These are phyloP conservation scores for Kwoniella newhampshirensis DNA, from an alignment of 768 basidiomycete species.

Conservation along the genomic window DNA sequence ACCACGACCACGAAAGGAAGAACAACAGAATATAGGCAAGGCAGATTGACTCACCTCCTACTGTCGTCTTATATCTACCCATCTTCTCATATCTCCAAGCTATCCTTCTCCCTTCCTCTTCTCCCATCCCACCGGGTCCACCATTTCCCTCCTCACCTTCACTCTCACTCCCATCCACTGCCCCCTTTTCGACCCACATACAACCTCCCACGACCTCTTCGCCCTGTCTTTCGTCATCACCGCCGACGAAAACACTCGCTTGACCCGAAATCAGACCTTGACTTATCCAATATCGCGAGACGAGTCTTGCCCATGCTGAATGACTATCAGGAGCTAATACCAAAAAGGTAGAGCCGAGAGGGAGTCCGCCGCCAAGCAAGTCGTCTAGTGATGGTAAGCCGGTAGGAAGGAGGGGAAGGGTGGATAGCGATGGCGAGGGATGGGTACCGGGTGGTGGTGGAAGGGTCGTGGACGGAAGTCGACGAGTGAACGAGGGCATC, in stretches of 20 bases:
- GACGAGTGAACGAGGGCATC: slow-evolving; percentile 53
- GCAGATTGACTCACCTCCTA: slow-evolving; percentile 50
- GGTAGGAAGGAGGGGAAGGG: slow-evolving; percentile 61
- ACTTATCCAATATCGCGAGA: slow-evolving; percentile 83
- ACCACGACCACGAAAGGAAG: too few species aligned
- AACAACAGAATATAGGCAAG: neutral
- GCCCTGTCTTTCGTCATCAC: slow-evolving; percentile 57
- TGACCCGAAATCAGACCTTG: slow-evolving; percentile 79
- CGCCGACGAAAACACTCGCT: slow-evolving; percentile 65
- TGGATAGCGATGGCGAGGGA: slow-evolving; percentile 49
- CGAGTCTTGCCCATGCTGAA: slow-evolving; percentile 77
- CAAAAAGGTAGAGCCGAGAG: slow-evolving; percentile 71
- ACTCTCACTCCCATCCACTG: slow-evolving; percentile 50
- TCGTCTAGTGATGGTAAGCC: slow-evolving; percentile 94
- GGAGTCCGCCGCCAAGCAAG: slow-evolving; percentile 79
- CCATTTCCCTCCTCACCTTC: slow-evolving; percentile 51
- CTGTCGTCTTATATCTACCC: slow-evolving; percentile 87
- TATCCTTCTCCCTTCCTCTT: slow-evolving; percentile 72
- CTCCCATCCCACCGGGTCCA: slow-evolving; percentile 47
- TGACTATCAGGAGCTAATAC: slow-evolving; percentile 81
- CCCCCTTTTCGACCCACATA: slow-evolving; percentile 69
- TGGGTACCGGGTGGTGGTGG: slow-evolving; percentile 49
- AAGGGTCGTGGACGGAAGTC: slow-evolving; percentile 32
- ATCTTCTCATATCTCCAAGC: slow-evolving; percentile 96
- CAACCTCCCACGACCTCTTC: slow-evolving; percentile 64